Evolutionary conservation across 2,329 filamentous ascomycete genomes (phyloP).

Genomic region (Colletotrichum tabaci): DNA sequence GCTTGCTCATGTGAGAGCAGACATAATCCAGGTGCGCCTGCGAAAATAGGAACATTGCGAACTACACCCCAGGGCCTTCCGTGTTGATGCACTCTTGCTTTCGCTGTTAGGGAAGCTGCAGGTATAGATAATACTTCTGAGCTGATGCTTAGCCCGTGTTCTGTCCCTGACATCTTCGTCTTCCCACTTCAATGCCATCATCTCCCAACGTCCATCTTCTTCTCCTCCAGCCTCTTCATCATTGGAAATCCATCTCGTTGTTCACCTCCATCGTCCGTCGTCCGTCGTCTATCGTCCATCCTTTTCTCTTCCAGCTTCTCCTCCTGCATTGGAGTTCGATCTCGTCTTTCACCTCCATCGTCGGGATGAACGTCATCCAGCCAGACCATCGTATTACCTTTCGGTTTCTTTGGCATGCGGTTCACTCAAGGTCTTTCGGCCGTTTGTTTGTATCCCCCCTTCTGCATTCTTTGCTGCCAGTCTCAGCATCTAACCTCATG

Average conservation of each 20-base stretch:
- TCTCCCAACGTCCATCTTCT: background rate
- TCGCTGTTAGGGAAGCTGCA: background rate
- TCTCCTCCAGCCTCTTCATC: constrained; percentile 1
- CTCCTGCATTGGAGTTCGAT: background rate
- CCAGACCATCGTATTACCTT: background rate
- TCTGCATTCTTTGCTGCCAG: background rate
- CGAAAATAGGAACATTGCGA: background rate
- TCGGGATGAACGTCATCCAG: background rate
- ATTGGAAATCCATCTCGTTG: background rate
- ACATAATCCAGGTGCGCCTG: background rate
- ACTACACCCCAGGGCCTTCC: background rate
- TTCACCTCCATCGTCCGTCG: constrained; percentile 1
- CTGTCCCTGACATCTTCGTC: background rate
- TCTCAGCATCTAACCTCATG: background rate
- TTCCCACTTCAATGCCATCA: constrained; percentile 4
- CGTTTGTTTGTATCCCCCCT: background rate
- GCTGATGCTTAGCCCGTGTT: background rate
- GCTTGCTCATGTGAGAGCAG: background rate
- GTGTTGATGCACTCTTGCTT: background rate
- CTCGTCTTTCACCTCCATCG: background rate
- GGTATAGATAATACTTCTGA: background rate
- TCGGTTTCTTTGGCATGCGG: constrained; percentile 1
- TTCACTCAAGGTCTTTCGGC: background rate
- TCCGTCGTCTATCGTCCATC: background rate
- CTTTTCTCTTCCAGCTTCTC: background rate